Conservation (phyloP, 129 eudicot species). For the Calendula officinalis region DNA sequence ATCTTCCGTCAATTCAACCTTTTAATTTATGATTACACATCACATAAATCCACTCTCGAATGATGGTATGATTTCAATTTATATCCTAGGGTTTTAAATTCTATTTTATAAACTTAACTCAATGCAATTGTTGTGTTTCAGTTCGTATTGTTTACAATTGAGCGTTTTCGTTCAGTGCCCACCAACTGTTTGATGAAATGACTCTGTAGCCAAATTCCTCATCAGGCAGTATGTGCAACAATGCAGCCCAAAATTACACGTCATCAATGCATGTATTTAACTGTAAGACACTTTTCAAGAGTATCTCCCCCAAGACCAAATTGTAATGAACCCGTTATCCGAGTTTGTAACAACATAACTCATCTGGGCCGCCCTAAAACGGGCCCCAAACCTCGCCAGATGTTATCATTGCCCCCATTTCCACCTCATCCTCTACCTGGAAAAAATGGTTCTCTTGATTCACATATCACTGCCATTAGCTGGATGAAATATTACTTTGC, state of each 20-base stretch:
- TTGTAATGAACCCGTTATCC: slow-evolving; percentile 36
- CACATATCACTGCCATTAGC: slow-evolving; percentile 67
- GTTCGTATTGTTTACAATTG: background rate
- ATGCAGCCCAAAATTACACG: slow-evolving; percentile 33
- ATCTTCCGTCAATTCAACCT: background rate
- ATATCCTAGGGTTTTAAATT: too few species aligned
- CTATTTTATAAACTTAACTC: too few species aligned
- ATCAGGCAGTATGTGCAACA: slow-evolving; percentile 30
- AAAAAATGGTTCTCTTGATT: slow-evolving; percentile 32
- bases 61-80: too few species aligned
- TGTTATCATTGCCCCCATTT: slow-evolving; percentile 78
- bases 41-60: background rate
- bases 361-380: slow-evolving; percentile 60
- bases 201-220: slow-evolving; percentile 12
- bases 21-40: background rate
- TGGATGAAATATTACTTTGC: slow-evolving; percentile 88
- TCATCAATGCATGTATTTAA: slow-evolving; percentile 10
- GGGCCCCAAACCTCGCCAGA: slow-evolving; percentile 74
- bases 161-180: slow-evolving; percentile 13
- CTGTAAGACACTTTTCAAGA: slow-evolving; percentile 47
- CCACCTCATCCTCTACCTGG: slow-evolving; percentile 71
- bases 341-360: slow-evolving; percentile 65
- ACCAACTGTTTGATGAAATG: slow-evolving; percentile 35
- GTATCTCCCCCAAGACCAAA: slow-evolving; percentile 52
- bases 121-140: slow-evolving; percentile 1